These are phyloP conservation scores for Penicillium paradoxum DNA, from an alignment of 495 filamentous ascomycete species.

Conservation along the genomic window DNA sequence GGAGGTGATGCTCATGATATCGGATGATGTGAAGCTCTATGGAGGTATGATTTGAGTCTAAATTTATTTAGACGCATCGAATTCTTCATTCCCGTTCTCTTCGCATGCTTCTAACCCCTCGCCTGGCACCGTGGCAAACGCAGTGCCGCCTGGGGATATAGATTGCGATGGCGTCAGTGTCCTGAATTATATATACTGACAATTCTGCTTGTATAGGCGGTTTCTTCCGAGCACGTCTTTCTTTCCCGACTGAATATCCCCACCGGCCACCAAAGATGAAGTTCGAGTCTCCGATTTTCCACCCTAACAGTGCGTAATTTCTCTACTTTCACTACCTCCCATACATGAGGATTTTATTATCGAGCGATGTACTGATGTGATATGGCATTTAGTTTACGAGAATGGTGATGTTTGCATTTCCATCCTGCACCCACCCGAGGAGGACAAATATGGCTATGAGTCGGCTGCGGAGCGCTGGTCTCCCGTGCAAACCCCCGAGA, in stretches of 20 bases:
- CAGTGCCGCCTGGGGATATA: neutral
- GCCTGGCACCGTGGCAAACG: neutral
- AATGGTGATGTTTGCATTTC: conserved; percentile 92
- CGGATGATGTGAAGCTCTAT: conserved; percentile 92
- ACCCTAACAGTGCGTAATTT: conserved; percentile 70
- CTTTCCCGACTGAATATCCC: conserved; percentile 80
- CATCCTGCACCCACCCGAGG: conserved; percentile 92
- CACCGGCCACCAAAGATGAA: conserved; percentile 86
- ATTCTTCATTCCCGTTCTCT: neutral
- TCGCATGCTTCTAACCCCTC: neutral
- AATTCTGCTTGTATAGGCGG: conserved; percentile 53
- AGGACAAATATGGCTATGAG: conserved; percentile 96
- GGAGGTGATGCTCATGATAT: conserved; percentile 99
- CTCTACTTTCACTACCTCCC: neutral
- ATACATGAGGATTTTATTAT: no score
- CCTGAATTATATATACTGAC: neutral
- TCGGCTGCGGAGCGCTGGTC: conserved; percentile 88
- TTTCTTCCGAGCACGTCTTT: conserved; percentile 78
- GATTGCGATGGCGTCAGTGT: neutral
- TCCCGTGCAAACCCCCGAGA: conserved; percentile 96
- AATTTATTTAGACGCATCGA: neutral
- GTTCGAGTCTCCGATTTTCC: conserved; percentile 85
- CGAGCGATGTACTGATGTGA: neutral
- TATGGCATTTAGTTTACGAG: conserved; percentile 59
- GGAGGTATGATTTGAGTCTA: conserved; percentile 55